Base-by-base conservation (phyloP, 768 basidiomycete genomes). In the Collybiopsis luxurians region DNA sequence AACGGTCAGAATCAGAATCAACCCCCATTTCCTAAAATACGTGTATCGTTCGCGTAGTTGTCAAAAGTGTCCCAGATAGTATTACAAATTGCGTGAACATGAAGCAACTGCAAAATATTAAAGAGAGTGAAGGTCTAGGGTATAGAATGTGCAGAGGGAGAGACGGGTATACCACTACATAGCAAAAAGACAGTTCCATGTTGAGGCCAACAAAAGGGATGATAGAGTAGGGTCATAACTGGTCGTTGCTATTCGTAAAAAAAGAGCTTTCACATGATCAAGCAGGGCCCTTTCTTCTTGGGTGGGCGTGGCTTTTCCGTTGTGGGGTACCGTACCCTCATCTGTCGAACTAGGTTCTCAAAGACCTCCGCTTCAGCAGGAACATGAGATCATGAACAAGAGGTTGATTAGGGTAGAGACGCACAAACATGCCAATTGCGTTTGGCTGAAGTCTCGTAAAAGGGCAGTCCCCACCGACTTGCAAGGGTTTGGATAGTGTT, bases 401-500 rank as follows among this genome's bases (percentile, higher is more conserved):
- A 15, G 19, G 13, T 30, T 13, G n/a, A 15, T 34, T 34, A 34
- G n/a, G n/a, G n/a, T 34, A 34, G 31, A 40, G 36, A 51, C 50
- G n/a, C 13, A 51, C 50, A 51, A 53, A 93, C 79, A 62, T 92
- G 84, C 90, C 88, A 90, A 65, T 92, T 85, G 46, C 82, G 78
- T 69, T 92, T 93, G 10, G 91, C 89, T n/a, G 90, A 92, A 2
- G 91, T 93, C 72, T 93, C 92, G 66, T 88, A 92, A 65, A 90
- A 89, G 10, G 79, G 88, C n/a, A 90, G 72, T 13, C 75, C 74
- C 90, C 90, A 92, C 2, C 77, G 77, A 30, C 69, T 75, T 19
- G 86, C 82, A 11, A 90, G 79, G 10, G 81, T 72, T 64, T 87
- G 82, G 31, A 92, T 87, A 0, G 81, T 82, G 40, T 67, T 74